These are phyloP conservation scores for Curvularia lunata DNA, from an alignment of 2,329 filamentous ascomycete genomes.

Conservation along the genomic window DNA sequence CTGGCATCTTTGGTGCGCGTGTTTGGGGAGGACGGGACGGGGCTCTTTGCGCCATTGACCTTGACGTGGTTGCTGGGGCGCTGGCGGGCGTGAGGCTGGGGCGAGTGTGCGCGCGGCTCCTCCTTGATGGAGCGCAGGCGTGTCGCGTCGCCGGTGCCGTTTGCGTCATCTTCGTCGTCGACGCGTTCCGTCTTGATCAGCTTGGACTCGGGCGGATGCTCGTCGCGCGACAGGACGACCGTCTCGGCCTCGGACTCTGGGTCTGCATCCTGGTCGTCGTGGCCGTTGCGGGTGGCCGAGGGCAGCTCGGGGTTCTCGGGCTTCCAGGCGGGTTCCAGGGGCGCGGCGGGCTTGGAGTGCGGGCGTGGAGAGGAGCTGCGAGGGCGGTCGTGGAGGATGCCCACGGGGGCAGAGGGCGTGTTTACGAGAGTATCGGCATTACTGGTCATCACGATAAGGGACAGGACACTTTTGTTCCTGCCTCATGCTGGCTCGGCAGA, in stretches of 20 bases:
- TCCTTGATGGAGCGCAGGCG: conserved; percentile 40
- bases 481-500: conserved; percentile 47
- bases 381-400: conserved; percentile 21
- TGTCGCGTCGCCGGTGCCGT: conserved; percentile 30
- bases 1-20: conserved; percentile 46
- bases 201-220: conserved; percentile 49
- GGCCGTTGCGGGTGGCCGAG: conserved; percentile 26
- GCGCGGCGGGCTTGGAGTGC: conserved; percentile 17
- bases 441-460: conserved; percentile 50
- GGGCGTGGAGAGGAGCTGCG: conserved; percentile 19
- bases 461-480: conserved; percentile 48
- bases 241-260: conserved; percentile 60
- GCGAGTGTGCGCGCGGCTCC: conserved; percentile 32
- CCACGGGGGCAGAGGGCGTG: conserved; percentile 29
- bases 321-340: neutral
- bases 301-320: neutral
- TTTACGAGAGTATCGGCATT: conserved; percentile 46
- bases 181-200: conserved; percentile 50
- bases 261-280: conserved; percentile 44
- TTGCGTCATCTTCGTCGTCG: conserved; percentile 39
- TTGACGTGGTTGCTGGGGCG: conserved; percentile 34
- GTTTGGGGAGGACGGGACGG: conserved; percentile 46
- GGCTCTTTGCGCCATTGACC: conserved; percentile 42
- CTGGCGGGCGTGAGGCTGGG: conserved; percentile 35
- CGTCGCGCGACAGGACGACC: conserved; percentile 53